A percentile compares a stretch with the other conserved stretches of the same genome.
Evolutionary conservation across 345 rosid species (phyloP).

Genomic region (Adansonia digitata): DNA sequence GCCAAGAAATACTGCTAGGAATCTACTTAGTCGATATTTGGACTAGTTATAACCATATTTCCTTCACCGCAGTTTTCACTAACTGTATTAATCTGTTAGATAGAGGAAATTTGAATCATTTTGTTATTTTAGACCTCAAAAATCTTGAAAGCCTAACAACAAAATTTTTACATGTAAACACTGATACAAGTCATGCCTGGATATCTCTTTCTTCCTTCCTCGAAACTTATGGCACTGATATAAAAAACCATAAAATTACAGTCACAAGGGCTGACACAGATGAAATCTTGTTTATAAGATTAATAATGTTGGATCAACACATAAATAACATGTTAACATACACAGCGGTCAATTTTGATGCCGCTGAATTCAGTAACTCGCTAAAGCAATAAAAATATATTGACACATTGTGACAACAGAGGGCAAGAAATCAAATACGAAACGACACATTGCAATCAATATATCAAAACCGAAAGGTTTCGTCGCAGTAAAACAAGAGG

Average conservation of each 20-base stretch:
- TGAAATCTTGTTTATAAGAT: not conserved
- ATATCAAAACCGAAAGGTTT: not conserved
- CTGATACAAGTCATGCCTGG: not conserved
- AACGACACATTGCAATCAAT: not conserved
- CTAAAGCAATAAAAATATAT: constrained; percentile 18
- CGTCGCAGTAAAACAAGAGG: not conserved
- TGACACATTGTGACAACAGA: not conserved
- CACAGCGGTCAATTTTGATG: not conserved
- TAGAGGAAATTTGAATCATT: not conserved
- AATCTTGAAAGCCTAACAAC: not conserved
- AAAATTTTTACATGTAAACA: not conserved
- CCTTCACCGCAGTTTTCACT: not conserved
- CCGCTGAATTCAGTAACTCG: constrained; percentile 43
- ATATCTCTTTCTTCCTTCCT: not conserved
- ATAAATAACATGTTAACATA: not conserved
- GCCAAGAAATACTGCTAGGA: not conserved
- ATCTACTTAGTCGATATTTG: not conserved
- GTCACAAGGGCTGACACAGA: not conserved
- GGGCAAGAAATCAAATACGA: not conserved
- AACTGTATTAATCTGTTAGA: not conserved
- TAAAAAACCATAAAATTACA: not conserved
- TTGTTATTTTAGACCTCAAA: not conserved
- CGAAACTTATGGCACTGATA: not conserved
- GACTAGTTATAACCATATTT: not conserved
- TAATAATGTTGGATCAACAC: not conserved